phyloP scores from a whole-genome alignment of 805 yeast genomes.

The Candida taoyuanica region DNA sequence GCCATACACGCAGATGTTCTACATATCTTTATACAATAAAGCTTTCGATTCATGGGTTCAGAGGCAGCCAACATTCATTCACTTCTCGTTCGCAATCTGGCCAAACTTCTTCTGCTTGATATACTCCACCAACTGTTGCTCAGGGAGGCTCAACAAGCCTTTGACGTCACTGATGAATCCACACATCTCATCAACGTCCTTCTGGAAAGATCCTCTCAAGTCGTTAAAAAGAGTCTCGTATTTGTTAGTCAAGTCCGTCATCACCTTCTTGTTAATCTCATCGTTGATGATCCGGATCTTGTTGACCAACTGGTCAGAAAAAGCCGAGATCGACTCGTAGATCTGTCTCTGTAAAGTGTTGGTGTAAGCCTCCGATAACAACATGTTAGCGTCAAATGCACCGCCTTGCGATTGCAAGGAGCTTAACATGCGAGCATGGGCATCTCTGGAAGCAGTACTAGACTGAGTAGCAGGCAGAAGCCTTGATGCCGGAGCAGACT shows the following conservation, averaged over 20 bases:
- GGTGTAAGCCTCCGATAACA: slow-evolving; percentile 30
- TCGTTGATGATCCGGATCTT: slow-evolving; percentile 34
- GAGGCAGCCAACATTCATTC: not conserved
- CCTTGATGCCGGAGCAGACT: too few species aligned
- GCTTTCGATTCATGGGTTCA: too few species aligned
- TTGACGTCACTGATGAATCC: slow-evolving; percentile 32
- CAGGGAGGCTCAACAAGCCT: slow-evolving; percentile 33
- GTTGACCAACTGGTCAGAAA: slow-evolving; percentile 31
- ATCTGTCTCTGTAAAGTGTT: slow-evolving; percentile 34
- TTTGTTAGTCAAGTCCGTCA: slow-evolving; percentile 31
- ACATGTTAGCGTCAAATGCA: slow-evolving; percentile 7
- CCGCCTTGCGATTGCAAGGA: not conserved
- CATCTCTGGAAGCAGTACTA: not conserved
- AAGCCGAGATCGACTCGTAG: slow-evolving; percentile 29
- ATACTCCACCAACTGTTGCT: slow-evolving; percentile 28
- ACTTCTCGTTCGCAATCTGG: not conserved
- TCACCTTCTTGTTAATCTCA: slow-evolving; percentile 33
- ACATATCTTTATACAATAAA: too few species aligned
- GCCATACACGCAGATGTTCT: too few species aligned
- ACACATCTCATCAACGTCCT: slow-evolving; percentile 35
- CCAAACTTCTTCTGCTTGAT: slow-evolving; percentile 26
- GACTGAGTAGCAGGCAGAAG: too few species aligned
- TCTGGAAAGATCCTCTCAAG: slow-evolving; percentile 30
- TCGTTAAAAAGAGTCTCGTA: slow-evolving; percentile 31
- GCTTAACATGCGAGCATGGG: not conserved